Evolutionary conservation across 2,329 filamentous ascomycete species (phyloP).

Genomic region (Pseudomassariella vexata): DNA sequence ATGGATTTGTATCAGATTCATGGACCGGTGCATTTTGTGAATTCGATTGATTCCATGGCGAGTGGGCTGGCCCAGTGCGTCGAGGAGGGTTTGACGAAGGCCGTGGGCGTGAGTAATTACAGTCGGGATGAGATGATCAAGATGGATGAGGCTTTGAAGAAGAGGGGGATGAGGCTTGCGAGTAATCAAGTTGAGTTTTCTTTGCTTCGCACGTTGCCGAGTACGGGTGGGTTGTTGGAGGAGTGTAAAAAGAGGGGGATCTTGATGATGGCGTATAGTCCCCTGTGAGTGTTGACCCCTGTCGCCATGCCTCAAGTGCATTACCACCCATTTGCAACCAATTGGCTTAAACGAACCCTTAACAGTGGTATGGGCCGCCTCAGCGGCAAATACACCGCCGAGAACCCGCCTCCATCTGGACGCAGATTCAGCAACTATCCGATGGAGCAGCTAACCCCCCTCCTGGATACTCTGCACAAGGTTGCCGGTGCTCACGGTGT

Average conservation of each 20-base stretch:
- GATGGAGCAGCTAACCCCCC: conserved; percentile 34
- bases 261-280: conserved; percentile 34
- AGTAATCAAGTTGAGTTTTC: conserved; percentile 39
- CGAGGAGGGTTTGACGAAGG: conserved; percentile 30
- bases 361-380: conserved; percentile 29
- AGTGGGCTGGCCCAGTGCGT: conserved; percentile 36
- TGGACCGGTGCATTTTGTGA: conserved; percentile 32
- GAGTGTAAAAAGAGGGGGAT: conserved; percentile 33
- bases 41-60: conserved; percentile 30
- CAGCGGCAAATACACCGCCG: conserved; percentile 31
- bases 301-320: too few relatives aligned
- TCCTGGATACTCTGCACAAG: conserved; percentile 25
- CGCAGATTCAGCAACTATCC: conserved; percentile 35
- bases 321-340: too few relatives aligned
- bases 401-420: conserved; percentile 28
- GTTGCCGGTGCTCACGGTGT: conserved; percentile 29
- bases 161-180: conserved; percentile 31
- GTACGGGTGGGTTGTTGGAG: conserved; percentile 30
- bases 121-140: conserved; percentile 31
- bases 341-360: too few relatives aligned
- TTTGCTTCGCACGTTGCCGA: conserved; percentile 33
- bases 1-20: conserved; percentile 29
- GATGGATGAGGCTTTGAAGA: conserved; percentile 32
- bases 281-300: conserved; percentile 15
- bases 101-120: conserved; percentile 39